Percentiles rank a stretch among this genome's conserved stretches.
These are phyloP conservation scores for Apocynum venetum DNA, from an alignment of 257 asterid species.

Conservation along the genomic window DNA sequence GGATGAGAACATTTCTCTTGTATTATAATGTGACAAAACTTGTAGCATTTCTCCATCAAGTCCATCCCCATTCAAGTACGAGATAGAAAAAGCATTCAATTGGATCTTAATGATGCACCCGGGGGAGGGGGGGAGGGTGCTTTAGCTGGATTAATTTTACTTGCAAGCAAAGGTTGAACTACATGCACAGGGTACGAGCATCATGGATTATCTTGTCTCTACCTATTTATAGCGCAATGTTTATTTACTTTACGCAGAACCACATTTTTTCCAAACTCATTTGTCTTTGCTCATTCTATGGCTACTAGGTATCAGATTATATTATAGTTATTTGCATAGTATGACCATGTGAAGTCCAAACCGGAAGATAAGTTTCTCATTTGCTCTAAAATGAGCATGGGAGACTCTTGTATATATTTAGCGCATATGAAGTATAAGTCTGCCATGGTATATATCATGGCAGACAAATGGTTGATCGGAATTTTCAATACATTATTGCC, in stretches of 20 bases:
- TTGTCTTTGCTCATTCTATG: neutral
- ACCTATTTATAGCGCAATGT: neutral
- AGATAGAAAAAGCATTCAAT: neutral
- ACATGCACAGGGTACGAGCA: too few species aligned
- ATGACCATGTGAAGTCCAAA: neutral
- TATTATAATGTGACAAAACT: neutral
- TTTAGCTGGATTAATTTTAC: neutral
- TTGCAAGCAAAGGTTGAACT: neutral
- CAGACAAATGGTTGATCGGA: neutral
- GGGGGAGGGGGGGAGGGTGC: neutral
- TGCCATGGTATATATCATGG: neutral
- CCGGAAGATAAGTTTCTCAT: neutral
- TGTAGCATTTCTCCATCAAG: neutral
- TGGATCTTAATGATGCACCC: neutral
- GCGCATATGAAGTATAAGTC: neutral
- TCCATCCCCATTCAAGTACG: neutral
- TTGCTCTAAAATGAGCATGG: neutral
- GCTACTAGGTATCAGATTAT: neutral
- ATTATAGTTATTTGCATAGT: neutral
- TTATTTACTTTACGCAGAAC: neutral
- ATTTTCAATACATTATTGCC: neutral
- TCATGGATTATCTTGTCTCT: neutral
- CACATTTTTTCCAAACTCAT: too few species aligned
- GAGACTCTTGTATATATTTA: neutral
- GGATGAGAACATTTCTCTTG: neutral